Evolutionary conservation across 2,329 filamentous ascomycete species (phyloP), one percentile per base, ranked within the genome.

Genomic region (Cladosporium sphaerospermum): DNA sequence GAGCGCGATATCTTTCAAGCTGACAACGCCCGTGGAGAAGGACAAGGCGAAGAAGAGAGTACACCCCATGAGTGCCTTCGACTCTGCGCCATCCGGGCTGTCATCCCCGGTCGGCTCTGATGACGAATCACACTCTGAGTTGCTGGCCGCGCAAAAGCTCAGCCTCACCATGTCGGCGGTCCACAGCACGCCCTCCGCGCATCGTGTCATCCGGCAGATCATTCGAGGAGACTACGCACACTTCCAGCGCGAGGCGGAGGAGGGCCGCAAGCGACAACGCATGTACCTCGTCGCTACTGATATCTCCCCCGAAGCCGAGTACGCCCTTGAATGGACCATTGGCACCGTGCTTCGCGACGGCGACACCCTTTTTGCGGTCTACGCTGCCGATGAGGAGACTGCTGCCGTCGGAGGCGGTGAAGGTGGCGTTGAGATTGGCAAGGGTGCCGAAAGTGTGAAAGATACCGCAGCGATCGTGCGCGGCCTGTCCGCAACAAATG

Each of bases 251-350:
- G 84, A 91, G 63, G 88, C 88, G 0, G 84, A 91, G 53, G 86
- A 89, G 10, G 88, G 89, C 49, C 79, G 88, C 46, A 83, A 88
- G 46, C 82, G 88, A 50, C 81, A 92, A 56, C 82, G 93, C 50
- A 95, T 93, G 63, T 99, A 97, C 67, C 75, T 99, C 13, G 90
- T 96, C n/a, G 92, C 93, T 3, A 96, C 89, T 0, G 93, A 99
- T 69, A 75, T 97, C 3, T 96, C 91, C 61, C 88, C 93, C 36
- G 93, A 99, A 72, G 91, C 92, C 4, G 88, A 89, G 6, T 95
- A 97, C 68, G 93, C 93, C 1, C 77, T 99, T 32, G 93, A 99
- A 69, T 99, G 93, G 93, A 93, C 92, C 0, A 91, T 99, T 53
- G 93, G 93, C 7, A 97, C 92, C 0, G 90, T 97, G 5, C 77